These are phyloP conservation scores for Phaeolepiota aurea DNA, from an alignment of 768 basidiomycete species.

Conservation along the genomic window DNA sequence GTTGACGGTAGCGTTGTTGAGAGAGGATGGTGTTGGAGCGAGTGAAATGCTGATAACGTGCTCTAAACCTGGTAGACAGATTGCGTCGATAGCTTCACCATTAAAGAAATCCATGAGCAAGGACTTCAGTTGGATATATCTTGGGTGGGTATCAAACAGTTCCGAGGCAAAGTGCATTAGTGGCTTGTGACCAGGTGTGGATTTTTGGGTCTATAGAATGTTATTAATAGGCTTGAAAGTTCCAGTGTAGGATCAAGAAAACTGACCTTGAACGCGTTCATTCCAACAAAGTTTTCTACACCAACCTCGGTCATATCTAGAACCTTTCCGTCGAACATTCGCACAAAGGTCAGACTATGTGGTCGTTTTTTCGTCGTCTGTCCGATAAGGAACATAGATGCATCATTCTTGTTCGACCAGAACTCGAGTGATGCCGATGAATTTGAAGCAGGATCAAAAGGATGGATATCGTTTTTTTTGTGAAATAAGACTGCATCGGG, in stretches of 20 bases:
- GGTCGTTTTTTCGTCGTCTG: slow-evolving; percentile 94
- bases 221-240: background rate
- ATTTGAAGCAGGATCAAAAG: slow-evolving; percentile 70
- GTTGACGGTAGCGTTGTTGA: slow-evolving; percentile 32
- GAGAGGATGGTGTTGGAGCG: slow-evolving; percentile 51
- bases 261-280: slow-evolving; percentile 79
- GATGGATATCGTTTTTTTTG: slow-evolving; percentile 86
- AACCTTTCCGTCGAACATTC: slow-evolving; percentile 80
- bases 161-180: slow-evolving; percentile 94
- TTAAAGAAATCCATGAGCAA: slow-evolving; percentile 88
- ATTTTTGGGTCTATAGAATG: slow-evolving; percentile 68
- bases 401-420: slow-evolving; percentile 92
- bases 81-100: slow-evolving; percentile 73
- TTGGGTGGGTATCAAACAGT: slow-evolving; percentile 90
- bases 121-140: slow-evolving; percentile 87
- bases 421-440: slow-evolving; percentile 69
- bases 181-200: slow-evolving; percentile 83
- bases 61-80: slow-evolving; percentile 79
- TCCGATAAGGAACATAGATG: slow-evolving; percentile 82
- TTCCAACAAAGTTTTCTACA: slow-evolving; percentile 70
- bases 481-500: slow-evolving; percentile 88
- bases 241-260: background rate
- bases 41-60: slow-evolving; percentile 81
- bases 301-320: slow-evolving; percentile 96
- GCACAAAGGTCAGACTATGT: slow-evolving; percentile 72